Evolutionary conservation across 192 early-diverging fungal species (phyloP), one percentile per base, ranked within the genome.

Genomic region (Umbelopsis ramanniana): DNA sequence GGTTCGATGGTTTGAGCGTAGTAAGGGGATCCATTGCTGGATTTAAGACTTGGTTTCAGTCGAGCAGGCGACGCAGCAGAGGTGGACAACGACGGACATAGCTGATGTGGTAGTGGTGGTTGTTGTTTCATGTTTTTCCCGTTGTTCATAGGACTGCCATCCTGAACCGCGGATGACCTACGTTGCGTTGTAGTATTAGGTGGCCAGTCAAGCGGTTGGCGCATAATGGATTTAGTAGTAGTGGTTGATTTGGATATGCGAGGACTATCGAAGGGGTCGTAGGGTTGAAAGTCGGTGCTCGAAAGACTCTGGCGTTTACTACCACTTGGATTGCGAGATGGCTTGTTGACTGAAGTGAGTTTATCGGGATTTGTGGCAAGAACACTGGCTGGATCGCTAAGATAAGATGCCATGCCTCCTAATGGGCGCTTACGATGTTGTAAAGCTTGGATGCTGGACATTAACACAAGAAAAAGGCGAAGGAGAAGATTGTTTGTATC

Each of bases 271-370:
- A n/a, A 63, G 3, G 7, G 7, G 15, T 60, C 55, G 24, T 60
- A 60, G 52, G n/a, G 22, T 26, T 54, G 22, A 26, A 54, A 10
- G 57, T 63, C 57, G 57, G 57, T 63, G 33, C 57, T 63, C 57
- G 57, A 63, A 63, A 63, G 57, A 63, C 57, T 63, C n/a, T 63
- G 57, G 57, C 57, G 57, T 37, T 63, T 63, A 63, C 33, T 63
- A 29, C 29, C 33, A 26, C 8, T 29, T 37, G 33, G 19, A 19
- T 63, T 35, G 57, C 29, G 57, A 63, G 57, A 63, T 4, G 33
- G 57, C 14, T 63, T 63, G 17, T 63, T 29, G 33, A 19, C 57
- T 6, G 33, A 63, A 37, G 29, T 63, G 33, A 63, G 57, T 37
- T 63, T 63, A 14, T 63, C 57, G 29, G 57, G 57, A 63, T 63